Conservation (phyloP, 2,329 filamentous ascomycete species). For the Colletotrichum sp. region DNA sequence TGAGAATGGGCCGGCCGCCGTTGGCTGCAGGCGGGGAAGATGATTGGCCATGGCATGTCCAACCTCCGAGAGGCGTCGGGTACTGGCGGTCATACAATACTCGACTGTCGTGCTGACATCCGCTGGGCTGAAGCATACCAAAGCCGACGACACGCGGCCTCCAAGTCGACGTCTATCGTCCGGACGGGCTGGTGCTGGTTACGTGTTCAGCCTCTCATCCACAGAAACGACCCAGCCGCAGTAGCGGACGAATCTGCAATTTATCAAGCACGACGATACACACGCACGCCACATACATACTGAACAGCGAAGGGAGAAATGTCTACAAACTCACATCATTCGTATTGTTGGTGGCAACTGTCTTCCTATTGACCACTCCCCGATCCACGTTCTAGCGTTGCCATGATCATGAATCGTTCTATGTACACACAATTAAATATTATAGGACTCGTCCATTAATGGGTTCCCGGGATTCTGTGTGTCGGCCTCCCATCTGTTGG, state of each 20-base stretch:
- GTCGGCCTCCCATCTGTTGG: constrained; percentile 12
- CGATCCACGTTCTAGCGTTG: constrained; percentile 17
- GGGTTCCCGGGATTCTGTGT: constrained; percentile 18
- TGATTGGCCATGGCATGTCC: constrained; percentile 29
- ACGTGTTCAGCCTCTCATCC: background rate
- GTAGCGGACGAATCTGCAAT: background rate
- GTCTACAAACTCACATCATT: constrained; percentile 16
- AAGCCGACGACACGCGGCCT: background rate
- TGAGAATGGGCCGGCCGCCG: background rate
- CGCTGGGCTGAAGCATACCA: background rate
- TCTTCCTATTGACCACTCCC: constrained; percentile 19
- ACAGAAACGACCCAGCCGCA: background rate
- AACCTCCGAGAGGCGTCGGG: constrained; percentile 32
- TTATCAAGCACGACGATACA: background rate
- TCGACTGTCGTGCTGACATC: background rate
- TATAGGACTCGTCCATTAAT: constrained; percentile 25
- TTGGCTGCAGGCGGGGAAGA: constrained; percentile 1
- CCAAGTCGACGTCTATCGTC: background rate
- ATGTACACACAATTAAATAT: constrained; percentile 37
- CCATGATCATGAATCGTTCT: constrained; percentile 23
- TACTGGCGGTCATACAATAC: background rate
- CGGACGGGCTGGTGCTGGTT: background rate
- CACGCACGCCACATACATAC: background rate
- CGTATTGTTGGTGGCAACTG: constrained; percentile 15
- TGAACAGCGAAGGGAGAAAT: background rate